These are phyloP conservation scores for Paracoccidioides lutzii DNA, from an alignment of 2,329 filamentous ascomycete species.

Conservation along the genomic window DNA sequence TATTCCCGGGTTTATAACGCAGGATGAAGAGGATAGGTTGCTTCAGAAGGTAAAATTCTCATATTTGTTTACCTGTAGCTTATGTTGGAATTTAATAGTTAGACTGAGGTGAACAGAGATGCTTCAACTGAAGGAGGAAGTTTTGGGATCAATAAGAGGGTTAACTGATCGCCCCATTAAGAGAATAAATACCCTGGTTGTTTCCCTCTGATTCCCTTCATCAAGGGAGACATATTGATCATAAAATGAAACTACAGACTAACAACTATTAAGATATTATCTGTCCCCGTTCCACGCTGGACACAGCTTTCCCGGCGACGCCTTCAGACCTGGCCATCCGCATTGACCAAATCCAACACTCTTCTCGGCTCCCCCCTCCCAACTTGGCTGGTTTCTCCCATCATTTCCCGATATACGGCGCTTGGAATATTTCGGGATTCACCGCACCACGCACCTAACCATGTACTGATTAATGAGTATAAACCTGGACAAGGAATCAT, in stretches of 20 bases:
- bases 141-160: no score
- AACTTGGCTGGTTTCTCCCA: slow-evolving; percentile 56
- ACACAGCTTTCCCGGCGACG: slow-evolving; percentile 76
- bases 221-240: neutral
- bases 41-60: slow-evolving; percentile 49
- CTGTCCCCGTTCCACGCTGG: slow-evolving; percentile 66
- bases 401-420: slow-evolving; percentile 43
- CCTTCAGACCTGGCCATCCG: slow-evolving; percentile 80
- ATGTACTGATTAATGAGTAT: slow-evolving; percentile 92
- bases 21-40: slow-evolving; percentile 58
- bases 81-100: no score
- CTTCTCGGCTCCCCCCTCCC: slow-evolving; percentile 62
- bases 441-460: slow-evolving; percentile 68
- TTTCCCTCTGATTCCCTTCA: neutral
- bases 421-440: slow-evolving; percentile 46
- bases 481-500: slow-evolving; percentile 82
- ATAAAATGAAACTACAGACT: neutral
- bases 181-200: no score
- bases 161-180: no score
- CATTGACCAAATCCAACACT: slow-evolving; percentile 60
- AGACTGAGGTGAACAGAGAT: no score
- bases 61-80: neutral
- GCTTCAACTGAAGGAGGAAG: neutral
- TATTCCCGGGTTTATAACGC: slow-evolving; percentile 69
- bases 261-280: slow-evolving; percentile 33